Evolutionary conservation across 2,329 filamentous ascomycete species (phyloP), one percentile per base, ranked within the genome.

Genomic region (Neonectria coccinea): DNA sequence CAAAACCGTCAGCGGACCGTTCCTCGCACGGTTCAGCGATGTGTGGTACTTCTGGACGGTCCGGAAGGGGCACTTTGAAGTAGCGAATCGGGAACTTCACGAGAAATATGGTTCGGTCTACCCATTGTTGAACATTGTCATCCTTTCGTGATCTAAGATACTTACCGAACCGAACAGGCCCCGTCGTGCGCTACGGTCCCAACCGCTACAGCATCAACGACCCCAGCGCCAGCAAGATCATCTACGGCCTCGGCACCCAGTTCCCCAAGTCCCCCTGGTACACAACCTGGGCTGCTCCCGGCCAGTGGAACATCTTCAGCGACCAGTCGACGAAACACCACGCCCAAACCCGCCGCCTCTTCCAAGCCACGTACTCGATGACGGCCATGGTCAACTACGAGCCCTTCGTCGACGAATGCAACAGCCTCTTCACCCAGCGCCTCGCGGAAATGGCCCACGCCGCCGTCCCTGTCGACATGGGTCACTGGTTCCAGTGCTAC

Each of bases 141-240:
- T 36, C 5, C 7, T 20, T 8, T 42, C 50, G 16, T 31, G 9
- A 20, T n/a, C 16, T n/a, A 42, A n/a, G 42, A 29, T 20, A 14
- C 62, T 65, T n/a, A 64, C 27, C 4, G 4, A 12, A 2, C 10
- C 5, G 16, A 25, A 16, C 5, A 70, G 69, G 69, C 0, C 65
- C 76, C 0, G 72, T 86, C n/a, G 78, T 85, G 0, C 81, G 84
- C 0, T 79, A 85, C 59, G 82, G 81, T 0, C 83, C 83, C 0
- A 78, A 82, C 18, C 79, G 84, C 8, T 85, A 84, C 59, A 83
- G 80, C 39, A 75, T 86, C 64, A 76, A 76, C 36, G 79, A 83
- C 57, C 73, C 77, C 0, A 70, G 78, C 0, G 82, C 81, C 0
- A 66, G 79, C 2, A 82, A 81, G 59, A 65, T 74, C 42, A 78